These are phyloP conservation scores for Pyricularia sp. DNA, from an alignment of 2,329 filamentous ascomycete genomes.

Conservation along the genomic window DNA sequence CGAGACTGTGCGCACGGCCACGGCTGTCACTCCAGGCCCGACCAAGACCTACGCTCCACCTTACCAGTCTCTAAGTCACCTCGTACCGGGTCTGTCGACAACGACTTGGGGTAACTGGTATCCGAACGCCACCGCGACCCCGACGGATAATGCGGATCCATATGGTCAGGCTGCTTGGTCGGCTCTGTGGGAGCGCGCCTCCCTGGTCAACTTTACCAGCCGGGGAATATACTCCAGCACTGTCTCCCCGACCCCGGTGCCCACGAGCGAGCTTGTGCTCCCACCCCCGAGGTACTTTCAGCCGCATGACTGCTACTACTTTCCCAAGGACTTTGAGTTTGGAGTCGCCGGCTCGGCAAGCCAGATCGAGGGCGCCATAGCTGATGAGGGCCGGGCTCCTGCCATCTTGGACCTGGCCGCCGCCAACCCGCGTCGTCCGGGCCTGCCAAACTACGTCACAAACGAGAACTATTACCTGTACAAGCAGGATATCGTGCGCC, in stretches of 20 bases:
- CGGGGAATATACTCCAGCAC: conserved; percentile 28
- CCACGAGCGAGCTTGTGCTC: conserved; percentile 42
- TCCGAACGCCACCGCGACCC: conserved; percentile 20
- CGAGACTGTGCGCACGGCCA: conserved; percentile 26
- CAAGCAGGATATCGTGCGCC: conserved; percentile 44
- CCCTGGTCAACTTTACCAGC: conserved; percentile 23
- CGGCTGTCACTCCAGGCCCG: conserved; percentile 19
- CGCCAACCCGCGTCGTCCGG: not conserved
- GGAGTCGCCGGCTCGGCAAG: conserved; percentile 38
- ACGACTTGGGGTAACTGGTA: conserved; percentile 32
- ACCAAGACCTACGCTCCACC: conserved; percentile 24
- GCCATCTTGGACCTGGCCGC: conserved; percentile 29
- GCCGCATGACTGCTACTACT: conserved; percentile 36
- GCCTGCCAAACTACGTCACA: conserved; percentile 20
- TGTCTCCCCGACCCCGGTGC: conserved; percentile 43
- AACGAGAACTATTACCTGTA: conserved; percentile 46
- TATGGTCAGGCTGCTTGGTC: conserved; percentile 30
- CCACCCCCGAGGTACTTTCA: conserved; percentile 43
- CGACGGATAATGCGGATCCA: conserved; percentile 22
- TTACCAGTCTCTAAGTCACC: conserved; percentile 21
- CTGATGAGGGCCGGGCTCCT: conserved; percentile 31
- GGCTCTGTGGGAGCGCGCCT: conserved; percentile 23
- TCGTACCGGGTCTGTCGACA: conserved; percentile 24
- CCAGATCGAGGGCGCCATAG: conserved; percentile 35
- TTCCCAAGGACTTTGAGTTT: conserved; percentile 36